Conservation (phyloP, 805 yeast genomes). For the Danielia reshetovae region DNA sequence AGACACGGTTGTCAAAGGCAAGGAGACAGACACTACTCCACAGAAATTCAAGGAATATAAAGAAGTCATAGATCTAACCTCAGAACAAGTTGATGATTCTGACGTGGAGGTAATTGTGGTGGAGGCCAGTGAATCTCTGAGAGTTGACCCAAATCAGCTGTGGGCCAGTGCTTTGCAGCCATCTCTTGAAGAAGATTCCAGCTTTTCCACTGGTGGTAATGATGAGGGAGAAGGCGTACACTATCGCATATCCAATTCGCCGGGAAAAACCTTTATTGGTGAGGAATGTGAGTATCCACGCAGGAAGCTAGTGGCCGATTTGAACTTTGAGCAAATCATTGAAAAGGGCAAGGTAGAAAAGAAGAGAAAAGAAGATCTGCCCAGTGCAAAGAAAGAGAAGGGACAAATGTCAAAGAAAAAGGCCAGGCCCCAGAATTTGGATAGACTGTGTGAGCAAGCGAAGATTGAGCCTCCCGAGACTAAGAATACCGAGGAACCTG, state of each 20-base stretch:
- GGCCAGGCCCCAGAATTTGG: too few relatives aligned
- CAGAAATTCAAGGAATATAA: conserved; percentile 4
- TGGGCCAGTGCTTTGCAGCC: conserved; percentile 2
- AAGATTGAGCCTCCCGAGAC: too few relatives aligned
- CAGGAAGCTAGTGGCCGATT: conserved; percentile 26
- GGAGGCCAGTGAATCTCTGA: conserved; percentile 11
- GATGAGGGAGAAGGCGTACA: conserved; percentile 4
- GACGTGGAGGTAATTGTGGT: conserved; percentile 12
- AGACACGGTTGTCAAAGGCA: background rate
- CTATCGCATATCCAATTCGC: conserved; percentile 24
- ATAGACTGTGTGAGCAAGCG: too few relatives aligned
- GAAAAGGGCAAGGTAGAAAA: conserved; percentile 10
- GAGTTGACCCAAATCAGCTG: conserved; percentile 1
- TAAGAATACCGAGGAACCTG: too few relatives aligned
- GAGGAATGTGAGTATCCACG: conserved; percentile 21
- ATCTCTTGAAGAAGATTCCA: background rate
- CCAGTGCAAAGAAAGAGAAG: too few relatives aligned
- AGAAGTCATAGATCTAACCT: conserved; percentile 14
- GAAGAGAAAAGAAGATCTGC: too few relatives aligned
- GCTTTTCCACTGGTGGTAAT: background rate
- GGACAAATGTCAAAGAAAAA: too few relatives aligned
- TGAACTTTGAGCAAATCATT: conserved; percentile 27
- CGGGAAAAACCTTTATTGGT: conserved; percentile 22
- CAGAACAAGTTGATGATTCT: conserved; percentile 11
- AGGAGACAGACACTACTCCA: background rate